A percentile compares a stretch with the other conserved stretches of the same genome.
phyloP scores from a whole-genome alignment of 176 grass and related monocot genomes.

The Eragrostis nindensis region DNA sequence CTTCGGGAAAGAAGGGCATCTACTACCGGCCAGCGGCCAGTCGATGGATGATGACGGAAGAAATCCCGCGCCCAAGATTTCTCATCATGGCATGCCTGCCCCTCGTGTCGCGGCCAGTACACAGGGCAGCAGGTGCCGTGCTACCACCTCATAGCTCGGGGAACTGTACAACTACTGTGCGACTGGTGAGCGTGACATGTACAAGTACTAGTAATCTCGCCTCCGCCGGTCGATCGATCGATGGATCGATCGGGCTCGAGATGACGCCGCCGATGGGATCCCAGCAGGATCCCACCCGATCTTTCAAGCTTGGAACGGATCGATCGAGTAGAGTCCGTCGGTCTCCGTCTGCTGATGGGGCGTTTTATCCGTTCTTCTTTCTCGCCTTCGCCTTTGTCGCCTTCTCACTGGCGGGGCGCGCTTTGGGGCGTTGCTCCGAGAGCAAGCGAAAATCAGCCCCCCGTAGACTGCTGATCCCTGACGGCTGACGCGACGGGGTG shows the following conservation, averaged over 20 bases:
- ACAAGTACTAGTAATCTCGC: too few species aligned
- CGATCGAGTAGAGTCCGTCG: not conserved
- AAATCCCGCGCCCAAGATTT: conserved; percentile 47
- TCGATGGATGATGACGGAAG: conserved; percentile 18
- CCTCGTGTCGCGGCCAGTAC: not conserved
- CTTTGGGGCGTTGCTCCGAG: not conserved
- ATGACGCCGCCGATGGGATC: conserved; percentile 41
- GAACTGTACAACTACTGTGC: not conserved
- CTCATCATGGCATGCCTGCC: conserved; percentile 38
- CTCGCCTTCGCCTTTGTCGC: conserved; percentile 22
- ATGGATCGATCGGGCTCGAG: conserved; percentile 13
- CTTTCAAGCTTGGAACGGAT: conserved; percentile 4
- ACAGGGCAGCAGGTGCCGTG: not conserved
- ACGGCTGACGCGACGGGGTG: not conserved
- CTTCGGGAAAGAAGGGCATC: not conserved
- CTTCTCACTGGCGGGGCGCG: not conserved
- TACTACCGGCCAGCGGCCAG: not conserved
- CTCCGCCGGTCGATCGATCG: not conserved
- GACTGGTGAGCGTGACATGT: conserved; percentile 8
- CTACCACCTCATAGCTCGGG: not conserved
- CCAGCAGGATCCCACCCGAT: conserved; percentile 37
- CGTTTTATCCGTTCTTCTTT: conserved; percentile 15
- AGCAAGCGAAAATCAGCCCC: not conserved
- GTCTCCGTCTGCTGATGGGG: conserved; percentile 11
- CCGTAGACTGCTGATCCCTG: not conserved